Evolutionary conservation across 176 grass and related monocot species (phyloP), one percentile per base, ranked within the genome.

Genomic region (Elaeis guineensis): DNA sequence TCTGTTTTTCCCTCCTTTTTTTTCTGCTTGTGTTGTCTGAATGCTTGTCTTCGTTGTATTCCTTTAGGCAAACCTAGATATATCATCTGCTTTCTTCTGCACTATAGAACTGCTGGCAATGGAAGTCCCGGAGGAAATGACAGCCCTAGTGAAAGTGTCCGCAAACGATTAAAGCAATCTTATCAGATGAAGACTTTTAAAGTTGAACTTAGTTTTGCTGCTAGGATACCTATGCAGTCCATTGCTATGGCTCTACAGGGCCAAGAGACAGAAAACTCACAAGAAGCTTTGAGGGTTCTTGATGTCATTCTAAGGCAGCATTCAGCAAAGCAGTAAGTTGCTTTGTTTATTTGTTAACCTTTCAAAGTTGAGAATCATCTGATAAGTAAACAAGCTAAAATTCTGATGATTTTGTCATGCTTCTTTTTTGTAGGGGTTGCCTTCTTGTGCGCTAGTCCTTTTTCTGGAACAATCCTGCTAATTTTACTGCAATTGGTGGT

Each of bases 301-400:
- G 83, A 96, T 69, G 90, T 96, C 21, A 96, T 96, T 16, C 19
- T 96, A 32, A 71, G 91, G 5, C 91, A 96, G 54, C 86, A 96
- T 50, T 83, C 91, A 0, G 72, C 83, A 14, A 78, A 89, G 17
- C 83, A 87, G 91, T 96, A 82, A 26, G 77, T 69, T 39, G 8
- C 35, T 12, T 39, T 11, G 17, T 25, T 35, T 21, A 16, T 1
- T 28, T 35, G 1, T 15, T 68, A 5, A 39, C 9, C 35, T 39
- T 12, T 39, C 35, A 12, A 12, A 39, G 8, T 39, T 39, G 35
- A 39, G 35, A 39, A 39, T 39, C 32, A 39, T 39, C 7, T 7
- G 2, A 39, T 11, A 9, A 39, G 32, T 39, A 39, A 39, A 39
- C 6, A 1, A 39, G 32, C 32, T 39, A 39, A 6, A 4, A 39